Evolutionary conservation across 164 flowering plant genomes (phyloP).

Genomic region (Chloranthus sessilifolius): DNA sequence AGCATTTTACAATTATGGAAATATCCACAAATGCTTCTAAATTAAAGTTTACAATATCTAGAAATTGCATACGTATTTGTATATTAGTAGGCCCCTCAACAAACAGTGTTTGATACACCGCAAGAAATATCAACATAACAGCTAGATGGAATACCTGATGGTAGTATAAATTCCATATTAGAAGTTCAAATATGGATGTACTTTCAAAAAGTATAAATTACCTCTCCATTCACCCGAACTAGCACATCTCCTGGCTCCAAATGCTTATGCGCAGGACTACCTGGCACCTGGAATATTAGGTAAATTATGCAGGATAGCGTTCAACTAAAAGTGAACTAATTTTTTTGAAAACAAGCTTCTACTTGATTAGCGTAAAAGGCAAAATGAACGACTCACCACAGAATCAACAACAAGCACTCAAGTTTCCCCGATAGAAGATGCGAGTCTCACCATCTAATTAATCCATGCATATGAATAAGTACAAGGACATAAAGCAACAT

Average conservation of each 20-base stretch:
- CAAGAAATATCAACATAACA: too few relatives aligned
- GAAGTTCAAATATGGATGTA: too few relatives aligned
- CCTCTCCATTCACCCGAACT: constrained; percentile 75
- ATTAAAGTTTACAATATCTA: too few relatives aligned
- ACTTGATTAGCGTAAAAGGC: too few relatives aligned
- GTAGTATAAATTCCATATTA: too few relatives aligned
- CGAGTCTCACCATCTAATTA: constrained; percentile 63
- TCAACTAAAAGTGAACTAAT: background rate
- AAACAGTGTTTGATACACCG: too few relatives aligned
- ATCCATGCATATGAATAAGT: constrained; percentile 10
- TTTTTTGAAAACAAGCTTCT: background rate
- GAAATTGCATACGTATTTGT: too few relatives aligned
- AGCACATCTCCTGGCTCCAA: constrained; percentile 93
- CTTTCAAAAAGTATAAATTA: too few relatives aligned
- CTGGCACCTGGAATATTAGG: constrained; percentile 86
- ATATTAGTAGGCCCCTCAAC: too few relatives aligned
- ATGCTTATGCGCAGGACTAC: constrained; percentile 76
- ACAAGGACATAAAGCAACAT: background rate
- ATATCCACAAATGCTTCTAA: too few relatives aligned
- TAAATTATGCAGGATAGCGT: constrained; percentile 2
- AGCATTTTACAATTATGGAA: too few relatives aligned
- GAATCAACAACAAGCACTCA: constrained; percentile 94
- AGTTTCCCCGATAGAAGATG: constrained; percentile 72
- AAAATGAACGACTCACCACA: constrained; percentile 46
- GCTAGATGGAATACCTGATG: too few relatives aligned